Base-by-base conservation (phyloP, 2,329 filamentous ascomycete species). In the Cladorrhinum sp. region DNA sequence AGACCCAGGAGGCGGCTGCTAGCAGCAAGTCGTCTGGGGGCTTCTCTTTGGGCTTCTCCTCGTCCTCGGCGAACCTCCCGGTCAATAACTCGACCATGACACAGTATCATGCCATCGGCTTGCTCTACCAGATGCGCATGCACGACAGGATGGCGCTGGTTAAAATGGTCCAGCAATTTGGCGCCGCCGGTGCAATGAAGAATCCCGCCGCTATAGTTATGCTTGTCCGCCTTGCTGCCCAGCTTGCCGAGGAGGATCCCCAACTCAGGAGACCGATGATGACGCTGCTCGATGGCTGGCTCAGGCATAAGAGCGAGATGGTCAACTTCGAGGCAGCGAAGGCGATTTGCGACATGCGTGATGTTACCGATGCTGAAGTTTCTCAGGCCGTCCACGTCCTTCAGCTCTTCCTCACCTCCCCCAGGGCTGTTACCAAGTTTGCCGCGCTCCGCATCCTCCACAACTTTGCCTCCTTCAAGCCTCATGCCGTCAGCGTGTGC, bases 101-200 rank as follows among this genome's bases (percentile, higher is more conserved):
- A 61, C 95, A 99, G 76, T 99, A 99, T 76, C 95, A 99, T 76
- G 95, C 95, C 65, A 96, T 99, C 79, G 95, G 95, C 65, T 85
- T 99, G 58, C 79, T 99, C 50, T 99, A 98, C 76, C 94, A 98
- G 78, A 98, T 98, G 92, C 90, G 95, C 72, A 90, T 90, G 71
- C 93, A 97, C 75, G 95, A 99, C 76, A 87, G 95, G 70, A 99
- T 99, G 95, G 93, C 95, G 21, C 79, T 99, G 69, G 94, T 98
- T 63, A 99, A 99, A 84, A 98, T 99, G 95, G 94, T 99, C n/a
- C 95, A 99, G 79, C 95, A 99, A 76, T 98, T 97, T 74, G 92
- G 92, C 57, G 88, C 89, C 57, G 86, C 92, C 16, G 95, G 95
- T 61, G 92, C 92, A 10, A 89, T 98, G 64, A 98, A 97, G 86